Percentiles rank a stretch among this genome's conserved stretches.
Conservation (phyloP, 225 moss, liverwort and hornwort species). For the Straminergon stramineum region DNA sequence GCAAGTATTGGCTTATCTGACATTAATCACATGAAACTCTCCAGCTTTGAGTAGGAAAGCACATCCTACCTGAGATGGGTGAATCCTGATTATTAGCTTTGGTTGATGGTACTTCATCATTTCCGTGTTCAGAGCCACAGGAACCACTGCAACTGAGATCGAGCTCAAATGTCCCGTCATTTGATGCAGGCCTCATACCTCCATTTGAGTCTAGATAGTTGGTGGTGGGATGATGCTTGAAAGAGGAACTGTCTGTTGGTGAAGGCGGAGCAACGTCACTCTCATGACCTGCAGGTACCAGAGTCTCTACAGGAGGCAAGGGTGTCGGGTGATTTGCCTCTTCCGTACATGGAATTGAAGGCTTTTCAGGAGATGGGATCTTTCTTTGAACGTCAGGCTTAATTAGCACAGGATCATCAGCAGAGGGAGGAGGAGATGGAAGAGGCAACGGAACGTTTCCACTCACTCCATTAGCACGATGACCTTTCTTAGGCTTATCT, state of each 20-base stretch:
- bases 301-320: conserved; percentile 12
- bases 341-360: conserved; percentile 4
- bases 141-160: conserved; percentile 39
- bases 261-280: conserved; percentile 28
- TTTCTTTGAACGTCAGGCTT: conserved; percentile 14
- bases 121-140: conserved; percentile 30
- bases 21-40: neutral
- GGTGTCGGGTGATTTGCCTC: neutral
- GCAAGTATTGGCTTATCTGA: neutral
- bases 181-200: conserved; percentile 9
- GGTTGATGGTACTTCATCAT: conserved; percentile 2
- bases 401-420: neutral
- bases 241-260: conserved; percentile 24
- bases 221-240: conserved; percentile 10
- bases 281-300: conserved; percentile 12
- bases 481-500: conserved; percentile 27
- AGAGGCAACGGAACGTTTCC: conserved; percentile 43
- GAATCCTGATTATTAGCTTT: conserved; percentile 16
- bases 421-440: conserved; percentile 44
- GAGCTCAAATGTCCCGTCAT: conserved; percentile 18
- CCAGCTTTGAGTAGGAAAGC: neutral
- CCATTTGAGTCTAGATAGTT: conserved; percentile 21
- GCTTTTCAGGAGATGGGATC: conserved; percentile 14
- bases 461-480: conserved; percentile 33
- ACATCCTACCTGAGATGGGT: conserved; percentile 12